Conservation (phyloP, 371 early-diverging fungal species). For the Rhizopus sp. region DNA sequence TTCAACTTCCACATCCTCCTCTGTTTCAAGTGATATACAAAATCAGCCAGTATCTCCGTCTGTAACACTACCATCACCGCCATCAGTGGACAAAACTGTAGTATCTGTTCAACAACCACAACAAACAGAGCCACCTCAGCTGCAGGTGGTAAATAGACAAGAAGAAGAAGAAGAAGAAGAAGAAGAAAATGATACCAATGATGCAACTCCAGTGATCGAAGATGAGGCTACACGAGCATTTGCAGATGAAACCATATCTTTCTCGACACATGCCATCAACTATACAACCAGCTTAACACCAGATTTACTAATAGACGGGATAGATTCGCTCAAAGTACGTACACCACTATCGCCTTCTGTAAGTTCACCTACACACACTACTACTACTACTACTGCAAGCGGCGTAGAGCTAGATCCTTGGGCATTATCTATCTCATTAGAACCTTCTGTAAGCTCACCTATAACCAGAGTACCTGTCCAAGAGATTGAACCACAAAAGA, state of each 20-base stretch:
- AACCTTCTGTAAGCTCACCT: constrained; percentile 22
- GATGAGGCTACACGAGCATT: constrained; percentile 51
- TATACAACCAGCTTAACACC: constrained; percentile 9
- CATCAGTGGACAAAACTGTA: not conserved
- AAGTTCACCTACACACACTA: constrained; percentile 21
- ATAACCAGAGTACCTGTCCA: constrained; percentile 3
- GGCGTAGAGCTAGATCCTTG: constrained; percentile 20
- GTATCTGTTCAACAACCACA: not conserved
- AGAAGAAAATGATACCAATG: constrained; percentile 21
- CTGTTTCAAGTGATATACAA: not conserved
- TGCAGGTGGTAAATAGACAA: not conserved
- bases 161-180: constrained; percentile 7
- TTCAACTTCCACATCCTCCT: constrained; percentile 8
- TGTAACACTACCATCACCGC: not conserved
- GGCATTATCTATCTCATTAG: constrained; percentile 2
- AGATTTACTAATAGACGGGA: constrained; percentile 9
- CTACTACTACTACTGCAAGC: no score
- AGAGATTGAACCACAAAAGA: constrained; percentile 42
- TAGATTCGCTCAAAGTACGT: constrained; percentile 10
- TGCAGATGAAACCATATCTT: constrained; percentile 35
- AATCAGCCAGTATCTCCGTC: not conserved
- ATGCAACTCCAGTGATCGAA: constrained; percentile 23
- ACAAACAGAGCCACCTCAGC: not conserved
- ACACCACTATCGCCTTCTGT: constrained; percentile 11
- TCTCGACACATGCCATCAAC: constrained; percentile 1